Percentiles rank a stretch among this genome's conserved stretches.
phyloP scores from a whole-genome alignment of 768 basidiomycete genomes.

The Leccinum longicurvipes region DNA sequence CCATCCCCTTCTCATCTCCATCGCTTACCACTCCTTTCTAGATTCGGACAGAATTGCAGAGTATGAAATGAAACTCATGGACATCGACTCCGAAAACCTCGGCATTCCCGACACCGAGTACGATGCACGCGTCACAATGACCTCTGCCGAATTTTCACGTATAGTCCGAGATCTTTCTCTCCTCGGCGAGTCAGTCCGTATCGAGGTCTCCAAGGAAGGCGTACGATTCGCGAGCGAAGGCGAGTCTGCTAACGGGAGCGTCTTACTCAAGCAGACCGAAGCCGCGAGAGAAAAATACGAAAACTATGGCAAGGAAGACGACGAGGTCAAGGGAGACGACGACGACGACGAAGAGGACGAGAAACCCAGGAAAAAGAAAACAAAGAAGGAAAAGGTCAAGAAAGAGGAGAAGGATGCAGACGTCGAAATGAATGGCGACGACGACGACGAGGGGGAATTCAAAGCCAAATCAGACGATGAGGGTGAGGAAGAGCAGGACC shows the following conservation, averaged over 20 bases:
- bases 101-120: conserved; percentile 98
- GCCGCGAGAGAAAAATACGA: conserved; percentile 41
- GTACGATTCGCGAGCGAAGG: conserved; percentile 91
- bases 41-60: conserved; percentile 92
- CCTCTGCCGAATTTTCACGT: conserved; percentile 81
- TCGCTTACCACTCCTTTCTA: conserved; percentile 27
- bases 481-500: conserved; percentile 46
- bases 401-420: conserved; percentile 41
- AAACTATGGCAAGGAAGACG: conserved; percentile 41
- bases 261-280: conserved; percentile 77
- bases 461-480: conserved; percentile 44
- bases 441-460: conserved; percentile 40
- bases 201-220: conserved; percentile 95
- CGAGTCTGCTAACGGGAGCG: conserved; percentile 87
- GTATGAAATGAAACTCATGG: conserved; percentile 99
- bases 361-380: conserved; percentile 25
- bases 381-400: conserved; percentile 38
- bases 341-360: conserved; percentile 38
- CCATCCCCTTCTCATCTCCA: neutral
- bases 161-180: conserved; percentile 90
- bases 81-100: conserved; percentile 93
- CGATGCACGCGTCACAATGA: conserved; percentile 88
- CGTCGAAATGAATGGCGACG: conserved; percentile 51
- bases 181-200: conserved; percentile 91
- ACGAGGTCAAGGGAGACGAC: conserved; percentile 40